A percentile compares a stretch with the other conserved stretches of the same genome.
Evolutionary conservation across 305 asterid species (phyloP).

Genomic region (Solanum chacoense): DNA sequence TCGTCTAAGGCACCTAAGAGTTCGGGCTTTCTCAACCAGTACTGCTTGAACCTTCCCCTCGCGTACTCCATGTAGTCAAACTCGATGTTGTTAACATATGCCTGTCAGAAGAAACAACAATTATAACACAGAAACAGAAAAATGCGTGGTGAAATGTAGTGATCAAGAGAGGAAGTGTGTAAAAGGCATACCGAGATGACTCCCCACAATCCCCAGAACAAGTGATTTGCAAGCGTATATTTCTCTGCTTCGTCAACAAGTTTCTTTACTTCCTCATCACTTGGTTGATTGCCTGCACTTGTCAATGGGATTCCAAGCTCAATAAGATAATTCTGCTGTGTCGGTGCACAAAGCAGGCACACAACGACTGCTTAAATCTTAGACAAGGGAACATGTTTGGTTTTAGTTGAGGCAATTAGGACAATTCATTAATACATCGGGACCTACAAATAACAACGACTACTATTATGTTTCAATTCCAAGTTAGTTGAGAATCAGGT

Average conservation of each 20-base stretch:
- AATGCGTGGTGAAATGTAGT: background rate
- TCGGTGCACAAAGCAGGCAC: background rate
- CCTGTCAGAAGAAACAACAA: slow-evolving; percentile 26
- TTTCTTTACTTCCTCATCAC: slow-evolving; percentile 34
- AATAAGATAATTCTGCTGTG: background rate
- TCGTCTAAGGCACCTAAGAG: slow-evolving; percentile 14
- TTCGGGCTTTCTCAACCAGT: slow-evolving; percentile 52
- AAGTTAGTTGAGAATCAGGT: background rate
- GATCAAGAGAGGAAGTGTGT: background rate
- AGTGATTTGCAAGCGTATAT: slow-evolving; percentile 73
- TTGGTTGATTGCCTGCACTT: slow-evolving; percentile 40
- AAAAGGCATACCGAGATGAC: slow-evolving; percentile 53
- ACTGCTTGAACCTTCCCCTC: slow-evolving; percentile 75
- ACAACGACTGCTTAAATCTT: background rate
- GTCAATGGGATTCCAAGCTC: slow-evolving; percentile 3
- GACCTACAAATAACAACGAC: background rate
- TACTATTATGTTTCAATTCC: background rate
- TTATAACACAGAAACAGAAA: background rate
- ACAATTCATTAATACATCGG: background rate
- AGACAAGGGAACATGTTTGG: background rate
- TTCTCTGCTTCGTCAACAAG: slow-evolving; percentile 48
- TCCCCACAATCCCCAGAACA: slow-evolving; percentile 98
- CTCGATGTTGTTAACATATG: slow-evolving; percentile 66
- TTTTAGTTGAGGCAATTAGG: background rate
- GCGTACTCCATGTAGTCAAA: slow-evolving; percentile 82